Base-by-base conservation (phyloP, 2,329 filamentous ascomycete species). In the Xylaria sp. region DNA sequence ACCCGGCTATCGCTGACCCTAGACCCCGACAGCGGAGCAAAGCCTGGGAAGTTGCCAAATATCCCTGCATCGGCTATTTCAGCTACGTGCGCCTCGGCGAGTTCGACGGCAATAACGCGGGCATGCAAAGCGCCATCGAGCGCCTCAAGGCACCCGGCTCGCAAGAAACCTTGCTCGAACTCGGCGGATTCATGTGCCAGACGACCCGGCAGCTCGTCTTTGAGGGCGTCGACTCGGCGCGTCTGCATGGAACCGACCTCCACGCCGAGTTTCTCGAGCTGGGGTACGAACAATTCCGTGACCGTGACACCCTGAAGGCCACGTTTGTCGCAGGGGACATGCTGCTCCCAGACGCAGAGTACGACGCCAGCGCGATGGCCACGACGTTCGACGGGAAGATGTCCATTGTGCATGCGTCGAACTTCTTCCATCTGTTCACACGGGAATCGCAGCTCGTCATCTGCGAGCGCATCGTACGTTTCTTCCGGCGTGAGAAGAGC, bases 351-450 rank as follows among this genome's bases (percentile, higher is more conserved):
- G 59, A 62, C 3, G 47, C 13, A 8, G 53, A 58, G 38, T 62
- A 58, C 25, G 54, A 31, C 15, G 13, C 19, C 19, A 58, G 59
- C 54, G 54, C 29, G 9, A 43, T 62, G 25, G 47, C 59, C 31
- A 17, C 3, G 19, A 17, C 53, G 4, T 53, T 62, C 29, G 25
- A 48, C 21, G 59, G 41, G 1, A 53, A 58, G 19, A 43, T 62
- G 1, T 58, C 54, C 54, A 62, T 62, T 4, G 54, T 21, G 33
- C 59, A 58, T 25, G 59, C 59, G 4, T 33, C 59, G 3, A 62
- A 62, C 47, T 62, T 62, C 38, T 62, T 62, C 17, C 59, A 62
- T 43, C 33, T 62, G 15, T 62, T 62, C 27, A 43, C 54, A 25
- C 43, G 59, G 54, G 53, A 58, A 6, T 47, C 59, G 19, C 59